Evolutionary conservation across 2,329 filamentous ascomycete genomes (phyloP).

Genomic region (Aspergillus caelatus): DNA sequence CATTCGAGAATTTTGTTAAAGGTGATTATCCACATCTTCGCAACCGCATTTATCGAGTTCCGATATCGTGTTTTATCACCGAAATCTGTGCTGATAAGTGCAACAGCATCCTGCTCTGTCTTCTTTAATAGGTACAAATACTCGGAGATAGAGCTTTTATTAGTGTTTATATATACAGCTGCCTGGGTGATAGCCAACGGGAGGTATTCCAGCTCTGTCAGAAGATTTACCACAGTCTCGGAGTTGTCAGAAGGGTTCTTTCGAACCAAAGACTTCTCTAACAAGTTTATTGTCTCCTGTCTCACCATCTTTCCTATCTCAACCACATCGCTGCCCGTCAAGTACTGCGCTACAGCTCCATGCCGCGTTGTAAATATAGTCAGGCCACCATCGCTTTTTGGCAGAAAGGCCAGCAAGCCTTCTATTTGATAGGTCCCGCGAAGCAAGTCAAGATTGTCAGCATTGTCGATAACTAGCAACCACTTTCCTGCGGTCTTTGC

Average conservation of each 20-base stretch:
- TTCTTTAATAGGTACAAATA: conserved; percentile 28
- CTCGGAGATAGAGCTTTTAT: conserved; percentile 1
- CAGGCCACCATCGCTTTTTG: conserved; percentile 18
- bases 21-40: conserved; percentile 38
- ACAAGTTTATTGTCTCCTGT: conserved; percentile 12
- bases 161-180: conserved; percentile 15
- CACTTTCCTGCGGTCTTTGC: conserved; percentile 16
- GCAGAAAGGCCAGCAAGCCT: conserved; percentile 15
- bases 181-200: conserved; percentile 24
- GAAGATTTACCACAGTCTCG: conserved; percentile 7
- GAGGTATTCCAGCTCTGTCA: conserved; percentile 23
- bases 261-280: conserved; percentile 8
- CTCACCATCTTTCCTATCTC: conserved; percentile 21
- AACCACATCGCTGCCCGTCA: conserved; percentile 24
- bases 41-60: conserved; percentile 34
- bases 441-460: conserved; percentile 25
- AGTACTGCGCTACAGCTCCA: conserved; percentile 12
- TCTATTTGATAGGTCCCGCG: not conserved
- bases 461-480: conserved; percentile 28
- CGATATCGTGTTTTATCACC: conserved; percentile 33
- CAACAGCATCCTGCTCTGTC: conserved; percentile 9
- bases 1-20: conserved; percentile 36
- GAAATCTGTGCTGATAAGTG: conserved; percentile 24
- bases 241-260: conserved; percentile 5
- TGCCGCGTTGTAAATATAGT: conserved; percentile 31